A percentile compares a stretch with the other conserved stretches of the same genome.
Conservation (phyloP, 2,329 filamentous ascomycete species). For the Botryosphaeria dothidea region DNA sequence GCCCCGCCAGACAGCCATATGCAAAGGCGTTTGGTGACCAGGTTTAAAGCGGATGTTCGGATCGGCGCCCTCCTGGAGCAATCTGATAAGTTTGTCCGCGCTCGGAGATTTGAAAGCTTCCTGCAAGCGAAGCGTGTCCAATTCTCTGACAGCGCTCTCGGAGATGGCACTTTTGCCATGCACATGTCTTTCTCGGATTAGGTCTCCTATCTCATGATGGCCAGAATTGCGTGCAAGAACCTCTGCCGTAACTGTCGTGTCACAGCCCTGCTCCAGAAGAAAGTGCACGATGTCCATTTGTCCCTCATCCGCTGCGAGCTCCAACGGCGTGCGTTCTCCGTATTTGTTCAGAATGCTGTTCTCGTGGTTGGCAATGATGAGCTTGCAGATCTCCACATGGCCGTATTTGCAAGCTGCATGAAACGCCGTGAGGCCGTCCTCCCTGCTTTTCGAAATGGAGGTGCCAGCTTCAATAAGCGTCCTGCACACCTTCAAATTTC, state of each 20-base stretch:
- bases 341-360: neutral
- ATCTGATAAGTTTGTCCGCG: neutral
- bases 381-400: neutral
- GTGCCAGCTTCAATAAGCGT: neutral
- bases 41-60: neutral
- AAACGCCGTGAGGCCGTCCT: neutral
- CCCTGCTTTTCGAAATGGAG: neutral
- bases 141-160: neutral
- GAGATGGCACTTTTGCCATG: accelerated
- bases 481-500: neutral
- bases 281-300: neutral
- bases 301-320: neutral
- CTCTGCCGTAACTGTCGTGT: neutral
- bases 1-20: neutral
- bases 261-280: neutral
- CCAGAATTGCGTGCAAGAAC: neutral
- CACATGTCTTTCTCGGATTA: neutral
- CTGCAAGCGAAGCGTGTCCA: neutral
- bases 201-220: neutral
- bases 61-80: neutral
- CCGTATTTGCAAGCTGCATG: neutral
- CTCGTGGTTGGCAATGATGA: neutral
- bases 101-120: neutral
- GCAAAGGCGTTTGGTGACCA: neutral
- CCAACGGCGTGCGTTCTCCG: neutral